Evolutionary conservation across 1,284 basidiomycete genomes (phyloP).

Genomic region (Moniliophthora roreri): DNA sequence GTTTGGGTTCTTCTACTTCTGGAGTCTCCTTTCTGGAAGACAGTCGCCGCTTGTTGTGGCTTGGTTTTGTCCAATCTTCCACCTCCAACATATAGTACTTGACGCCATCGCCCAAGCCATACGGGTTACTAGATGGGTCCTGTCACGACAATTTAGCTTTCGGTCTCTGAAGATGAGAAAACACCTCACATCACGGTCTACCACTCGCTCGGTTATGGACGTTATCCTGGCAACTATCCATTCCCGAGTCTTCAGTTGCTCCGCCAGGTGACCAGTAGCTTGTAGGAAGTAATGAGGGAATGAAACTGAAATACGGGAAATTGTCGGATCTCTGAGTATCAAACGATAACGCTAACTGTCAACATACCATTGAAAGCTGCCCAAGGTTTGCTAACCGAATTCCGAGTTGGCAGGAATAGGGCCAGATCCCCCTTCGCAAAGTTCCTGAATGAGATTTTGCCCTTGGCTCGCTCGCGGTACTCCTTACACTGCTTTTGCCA

Average conservation of each 20-base stretch:
- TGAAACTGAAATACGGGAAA: constrained; percentile 62
- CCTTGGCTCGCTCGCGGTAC: constrained; percentile 88
- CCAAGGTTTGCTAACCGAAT: constrained; percentile 91
- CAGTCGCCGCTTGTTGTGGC: constrained; percentile 56
- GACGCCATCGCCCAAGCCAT: constrained; percentile 84
- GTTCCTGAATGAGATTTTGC: constrained; percentile 93
- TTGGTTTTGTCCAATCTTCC: constrained; percentile 86
- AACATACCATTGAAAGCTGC: constrained; percentile 91
- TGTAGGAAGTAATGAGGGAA: constrained; percentile 97
- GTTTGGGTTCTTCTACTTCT: constrained; percentile 34
- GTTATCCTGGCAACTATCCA: constrained; percentile 95
- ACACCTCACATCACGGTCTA: constrained; percentile 68
- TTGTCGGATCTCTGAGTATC: constrained; percentile 31
- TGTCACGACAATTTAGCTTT: constrained; percentile 25
- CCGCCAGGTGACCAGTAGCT: constrained; percentile 79
- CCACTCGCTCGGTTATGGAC: constrained; percentile 83
- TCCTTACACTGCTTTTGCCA: constrained; percentile 97
- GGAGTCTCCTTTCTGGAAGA: constrained; percentile 49
- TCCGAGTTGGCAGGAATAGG: constrained; percentile 93
- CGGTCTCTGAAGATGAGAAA: constrained; percentile 12
- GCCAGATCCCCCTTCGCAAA: constrained; percentile 93
- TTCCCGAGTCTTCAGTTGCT: constrained; percentile 84
- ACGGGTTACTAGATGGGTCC: constrained; percentile 75
- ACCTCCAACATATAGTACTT: constrained; percentile 94
- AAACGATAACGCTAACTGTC: background rate